A percentile compares a stretch with the other conserved stretches of the same genome.
Evolutionary conservation across 2,329 filamentous ascomycete genomes (phyloP).

Genomic region (Aspergillaceae sp.): DNA sequence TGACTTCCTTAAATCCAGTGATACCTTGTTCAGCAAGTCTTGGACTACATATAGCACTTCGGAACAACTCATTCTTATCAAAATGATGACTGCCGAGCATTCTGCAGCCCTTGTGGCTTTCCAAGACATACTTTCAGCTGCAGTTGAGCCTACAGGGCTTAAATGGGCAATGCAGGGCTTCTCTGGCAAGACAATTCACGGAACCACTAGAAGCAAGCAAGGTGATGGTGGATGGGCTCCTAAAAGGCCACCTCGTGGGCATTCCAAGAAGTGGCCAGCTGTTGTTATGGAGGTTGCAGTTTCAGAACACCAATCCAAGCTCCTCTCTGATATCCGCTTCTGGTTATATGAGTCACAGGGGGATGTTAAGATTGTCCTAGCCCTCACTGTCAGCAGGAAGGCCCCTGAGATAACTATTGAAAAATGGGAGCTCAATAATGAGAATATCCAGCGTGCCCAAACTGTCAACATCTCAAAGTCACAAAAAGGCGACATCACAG

Average conservation of each 20-base stretch:
- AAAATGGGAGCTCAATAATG: background rate
- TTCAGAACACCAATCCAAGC: background rate
- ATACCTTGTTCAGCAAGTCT: background rate
- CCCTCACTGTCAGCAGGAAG: background rate
- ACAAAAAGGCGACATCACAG: background rate
- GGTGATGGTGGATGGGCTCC: background rate
- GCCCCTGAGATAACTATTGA: background rate
- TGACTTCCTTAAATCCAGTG: background rate
- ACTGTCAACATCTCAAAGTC: slow-evolving; percentile 6
- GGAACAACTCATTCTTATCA: background rate
- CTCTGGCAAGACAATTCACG: background rate
- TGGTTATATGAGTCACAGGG: background rate
- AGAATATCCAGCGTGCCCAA: background rate
- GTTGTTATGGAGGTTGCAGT: background rate
- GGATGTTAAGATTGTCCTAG: background rate
- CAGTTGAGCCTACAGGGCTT: background rate
- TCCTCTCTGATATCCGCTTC: background rate
- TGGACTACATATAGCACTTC: background rate
- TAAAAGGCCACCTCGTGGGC: background rate
- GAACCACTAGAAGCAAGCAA: background rate
- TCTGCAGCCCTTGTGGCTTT: background rate
- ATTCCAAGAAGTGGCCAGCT: background rate
- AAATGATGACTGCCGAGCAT: background rate
- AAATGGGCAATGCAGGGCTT: background rate
- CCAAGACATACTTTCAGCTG: background rate